Evolutionary conservation across 2,329 filamentous ascomycete species (phyloP), one percentile per base, ranked within the genome.

Genomic region (Fusarium albidum): DNA sequence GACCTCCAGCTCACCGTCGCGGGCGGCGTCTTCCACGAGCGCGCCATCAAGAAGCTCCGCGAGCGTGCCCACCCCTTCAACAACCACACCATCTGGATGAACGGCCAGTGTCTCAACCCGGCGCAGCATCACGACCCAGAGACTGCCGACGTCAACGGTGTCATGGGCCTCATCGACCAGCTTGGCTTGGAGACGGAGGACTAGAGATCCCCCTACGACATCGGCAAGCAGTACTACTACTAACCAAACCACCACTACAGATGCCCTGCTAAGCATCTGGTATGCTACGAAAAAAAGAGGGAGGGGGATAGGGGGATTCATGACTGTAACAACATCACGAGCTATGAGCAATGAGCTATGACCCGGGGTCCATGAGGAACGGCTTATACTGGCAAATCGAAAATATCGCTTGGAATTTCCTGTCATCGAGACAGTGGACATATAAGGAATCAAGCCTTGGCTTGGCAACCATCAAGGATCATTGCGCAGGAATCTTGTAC

Each of bases 1-100:
- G 53, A 60, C 14, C 62, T 83, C 2, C 76, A 84, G 64, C 68
- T 85, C 38, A 74, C 85, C 12, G 71, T 82, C 5, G 82, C 82
- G 0, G 82, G 82, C 1, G 82, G 82, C 2, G 72, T 83, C 14
- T 72, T 80, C 35, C 73, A 69, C 35, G 21, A 21, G 21, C 50
- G 49, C n/a, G 82, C 80, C 49, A 65, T 78, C 8, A 28, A 15
- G 7, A 44, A 51, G 3, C 46, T 78, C 9, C 64, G 68, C 5
- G 53, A 55, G 9, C 58, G 48, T 5, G 54, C 79, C 17, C 59
- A 57, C n/a, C 17, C 42, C 11, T 32, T 43, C 26, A 50, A 45
- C 6, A 17, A 56, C 27, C 61, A 67, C 18, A 56, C 59, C 31
- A 64, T 77, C 5, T 80, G 75, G 73, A 71, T 82, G 37, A 81